phyloP scores from a whole-genome alignment of 345 rosid genomes.

The Salix caprea region DNA sequence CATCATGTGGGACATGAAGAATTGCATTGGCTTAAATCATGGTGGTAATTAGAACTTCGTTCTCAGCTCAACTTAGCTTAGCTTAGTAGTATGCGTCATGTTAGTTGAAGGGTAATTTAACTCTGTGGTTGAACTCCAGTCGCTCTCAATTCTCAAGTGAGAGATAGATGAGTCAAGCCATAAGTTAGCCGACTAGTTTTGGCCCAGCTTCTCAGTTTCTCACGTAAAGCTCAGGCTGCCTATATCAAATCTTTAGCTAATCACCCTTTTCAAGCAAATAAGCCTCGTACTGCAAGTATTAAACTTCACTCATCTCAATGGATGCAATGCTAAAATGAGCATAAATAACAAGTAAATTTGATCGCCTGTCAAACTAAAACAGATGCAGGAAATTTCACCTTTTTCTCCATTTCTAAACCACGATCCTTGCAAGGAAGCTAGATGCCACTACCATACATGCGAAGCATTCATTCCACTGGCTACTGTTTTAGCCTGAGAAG shows the following conservation, averaged over 20 bases:
- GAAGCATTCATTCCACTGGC: background rate
- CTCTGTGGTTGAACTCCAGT: background rate
- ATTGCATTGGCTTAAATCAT: constrained; percentile 1
- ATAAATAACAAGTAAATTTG: background rate
- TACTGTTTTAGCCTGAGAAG: background rate
- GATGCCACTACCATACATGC: background rate
- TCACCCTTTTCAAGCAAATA: background rate
- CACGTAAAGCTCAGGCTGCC: background rate
- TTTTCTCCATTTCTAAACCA: background rate
- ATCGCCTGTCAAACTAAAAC: background rate
- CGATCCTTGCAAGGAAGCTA: background rate
- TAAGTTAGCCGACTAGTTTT: background rate
- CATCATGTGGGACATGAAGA: constrained; percentile 7
- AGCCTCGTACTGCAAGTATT: background rate
- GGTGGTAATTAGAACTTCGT: constrained; percentile 21
- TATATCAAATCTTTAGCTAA: too few relatives aligned
- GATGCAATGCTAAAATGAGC: background rate
- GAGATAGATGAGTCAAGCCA: background rate
- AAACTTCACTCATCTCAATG: background rate
- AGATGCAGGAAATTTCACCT: background rate
- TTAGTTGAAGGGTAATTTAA: constrained; percentile 3
- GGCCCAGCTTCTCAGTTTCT: background rate
- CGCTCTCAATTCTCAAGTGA: background rate
- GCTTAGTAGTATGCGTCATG: background rate
- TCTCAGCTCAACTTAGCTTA: constrained; percentile 6